These are phyloP conservation scores for Kurtzmaniella quercitrusa DNA, from an alignment of 1,139 yeast genomes.

Conservation along the genomic window DNA sequence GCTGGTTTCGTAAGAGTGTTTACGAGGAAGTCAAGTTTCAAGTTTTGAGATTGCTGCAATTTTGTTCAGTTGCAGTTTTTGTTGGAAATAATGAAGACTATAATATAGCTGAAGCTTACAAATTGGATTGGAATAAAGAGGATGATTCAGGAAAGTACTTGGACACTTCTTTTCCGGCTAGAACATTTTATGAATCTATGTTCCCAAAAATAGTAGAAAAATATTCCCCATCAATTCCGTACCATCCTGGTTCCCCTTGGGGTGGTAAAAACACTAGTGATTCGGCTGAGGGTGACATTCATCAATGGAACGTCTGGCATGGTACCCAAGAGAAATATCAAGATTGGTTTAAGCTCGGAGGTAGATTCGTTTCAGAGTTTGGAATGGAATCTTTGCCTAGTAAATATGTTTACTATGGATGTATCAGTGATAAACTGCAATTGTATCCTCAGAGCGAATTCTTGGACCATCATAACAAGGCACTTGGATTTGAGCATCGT, in stretches of 20 bases:
- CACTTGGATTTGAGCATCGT: slow-evolving; percentile 42
- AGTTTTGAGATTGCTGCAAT: slow-evolving; percentile 32
- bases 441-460: slow-evolving; percentile 32
- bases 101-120: slow-evolving; percentile 33
- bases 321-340: slow-evolving; percentile 42
- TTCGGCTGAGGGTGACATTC: slow-evolving; percentile 38
- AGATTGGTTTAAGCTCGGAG: slow-evolving; percentile 34
- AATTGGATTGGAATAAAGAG: slow-evolving; percentile 25
- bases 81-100: slow-evolving; percentile 49
- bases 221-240: slow-evolving; percentile 23
- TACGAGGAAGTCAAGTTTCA: slow-evolving; percentile 30
- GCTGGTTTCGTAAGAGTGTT: slow-evolving; percentile 24
- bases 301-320: slow-evolving; percentile 51
- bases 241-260: slow-evolving; percentile 43
- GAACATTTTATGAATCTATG: slow-evolving; percentile 32
- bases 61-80: slow-evolving; percentile 28
- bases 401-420: slow-evolving; percentile 20
- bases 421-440: slow-evolving; percentile 28
- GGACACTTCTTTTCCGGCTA: slow-evolving; percentile 35
- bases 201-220: slow-evolving; percentile 27
- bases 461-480: slow-evolving; percentile 39
- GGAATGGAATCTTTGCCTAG: slow-evolving; percentile 43
- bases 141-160: slow-evolving; percentile 25
- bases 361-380: slow-evolving; percentile 44
- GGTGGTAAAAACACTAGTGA: slow-evolving; percentile 31